These are phyloP conservation scores for Stereocaulon alpinum DNA, from an alignment of 495 filamentous ascomycete genomes.

Conservation along the genomic window DNA sequence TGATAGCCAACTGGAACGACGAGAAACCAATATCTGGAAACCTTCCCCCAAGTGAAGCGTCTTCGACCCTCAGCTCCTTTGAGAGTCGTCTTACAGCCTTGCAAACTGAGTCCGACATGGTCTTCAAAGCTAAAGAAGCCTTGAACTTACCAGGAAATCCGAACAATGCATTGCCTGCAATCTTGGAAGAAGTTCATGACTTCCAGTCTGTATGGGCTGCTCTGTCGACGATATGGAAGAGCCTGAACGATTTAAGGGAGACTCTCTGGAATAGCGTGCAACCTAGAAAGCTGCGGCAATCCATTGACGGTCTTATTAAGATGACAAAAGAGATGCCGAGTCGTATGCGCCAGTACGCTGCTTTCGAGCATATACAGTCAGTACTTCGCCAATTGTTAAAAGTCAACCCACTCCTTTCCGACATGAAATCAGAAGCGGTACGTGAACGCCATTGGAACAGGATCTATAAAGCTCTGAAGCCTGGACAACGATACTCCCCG, in stretches of 20 bases:
- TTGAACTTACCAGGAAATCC: conserved; percentile 73
- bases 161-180: conserved; percentile 64
- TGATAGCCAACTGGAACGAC: conserved; percentile 77
- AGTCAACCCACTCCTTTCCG: conserved; percentile 74
- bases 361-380: conserved; percentile 93
- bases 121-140: conserved; percentile 91
- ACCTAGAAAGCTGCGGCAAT: conserved; percentile 77
- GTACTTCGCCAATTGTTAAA: conserved; percentile 81
- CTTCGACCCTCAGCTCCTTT: conserved; percentile 65
- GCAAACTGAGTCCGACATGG: conserved; percentile 81
- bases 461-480: conserved; percentile 90
- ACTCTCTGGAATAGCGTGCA: conserved; percentile 87
- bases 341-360: conserved; percentile 97
- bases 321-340: conserved; percentile 99
- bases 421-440: conserved; percentile 95
- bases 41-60: conserved; percentile 79
- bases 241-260: conserved; percentile 84
- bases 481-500: conserved; percentile 79
- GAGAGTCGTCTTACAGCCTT: conserved; percentile 71
- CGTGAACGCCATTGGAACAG: conserved; percentile 93
- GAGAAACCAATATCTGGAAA: conserved; percentile 94
- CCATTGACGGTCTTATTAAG: conserved; percentile 84
- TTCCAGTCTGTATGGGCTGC: conserved; percentile 98
- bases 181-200: conserved; percentile 94
- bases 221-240: conserved; percentile 92